phyloP scores from a whole-genome alignment of 345 rosid species.

The Brassica juncea region DNA sequence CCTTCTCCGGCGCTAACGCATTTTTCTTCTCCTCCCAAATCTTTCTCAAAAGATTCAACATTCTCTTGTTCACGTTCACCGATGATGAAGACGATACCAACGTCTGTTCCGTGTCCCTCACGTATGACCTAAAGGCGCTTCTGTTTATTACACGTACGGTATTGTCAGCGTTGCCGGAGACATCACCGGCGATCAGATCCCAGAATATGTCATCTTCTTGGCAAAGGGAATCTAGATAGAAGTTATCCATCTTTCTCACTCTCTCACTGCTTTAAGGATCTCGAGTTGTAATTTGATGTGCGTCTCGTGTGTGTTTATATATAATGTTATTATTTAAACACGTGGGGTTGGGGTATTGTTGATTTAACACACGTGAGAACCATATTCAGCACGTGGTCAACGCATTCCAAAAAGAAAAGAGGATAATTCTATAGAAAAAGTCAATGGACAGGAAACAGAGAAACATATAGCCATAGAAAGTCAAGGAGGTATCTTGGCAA shows the following conservation, averaged over 20 bases:
- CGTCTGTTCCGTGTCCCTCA: constrained; percentile 11
- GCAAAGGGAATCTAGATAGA: constrained; percentile 23
- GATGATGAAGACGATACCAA: neutral
- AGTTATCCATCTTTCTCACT: constrained; percentile 21
- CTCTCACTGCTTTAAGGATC: neutral
- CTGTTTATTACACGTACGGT: constrained; percentile 9
- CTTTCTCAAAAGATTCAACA: constrained; percentile 52
- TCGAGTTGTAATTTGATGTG: constrained; percentile 15
- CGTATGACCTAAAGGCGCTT: constrained; percentile 52
- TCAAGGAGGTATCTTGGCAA: neutral
- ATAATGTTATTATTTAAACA: constrained; percentile 22
- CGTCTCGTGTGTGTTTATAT: neutral
- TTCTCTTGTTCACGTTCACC: constrained; percentile 53
- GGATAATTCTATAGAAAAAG: neutral
- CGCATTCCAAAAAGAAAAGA: neutral
- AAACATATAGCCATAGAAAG: neutral
- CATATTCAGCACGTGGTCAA: neutral
- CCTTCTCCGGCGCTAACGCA: constrained; percentile 30
- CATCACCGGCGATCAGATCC: constrained; percentile 25
- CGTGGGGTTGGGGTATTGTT: neutral
- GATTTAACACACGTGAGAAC: constrained; percentile 11
- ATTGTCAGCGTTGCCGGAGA: constrained; percentile 2
- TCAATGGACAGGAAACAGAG: neutral
- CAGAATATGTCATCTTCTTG: constrained; percentile 37
- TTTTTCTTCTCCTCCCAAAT: constrained; percentile 30